phyloP scores from a whole-genome alignment of 2,329 filamentous ascomycete genomes.

The Sporothrix pallida region DNA sequence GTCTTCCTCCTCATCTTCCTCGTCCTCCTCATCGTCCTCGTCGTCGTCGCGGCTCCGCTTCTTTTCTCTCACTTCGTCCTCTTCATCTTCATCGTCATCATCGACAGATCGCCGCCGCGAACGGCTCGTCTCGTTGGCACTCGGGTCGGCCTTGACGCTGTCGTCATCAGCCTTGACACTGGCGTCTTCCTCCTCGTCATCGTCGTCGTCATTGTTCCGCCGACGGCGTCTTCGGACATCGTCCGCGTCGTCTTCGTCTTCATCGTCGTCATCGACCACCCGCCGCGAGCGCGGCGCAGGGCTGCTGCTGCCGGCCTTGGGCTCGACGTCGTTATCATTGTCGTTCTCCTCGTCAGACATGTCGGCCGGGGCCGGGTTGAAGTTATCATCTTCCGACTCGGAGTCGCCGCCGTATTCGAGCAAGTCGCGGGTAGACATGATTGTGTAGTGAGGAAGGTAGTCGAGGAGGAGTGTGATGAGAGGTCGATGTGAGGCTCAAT shows the following conservation, averaged over 20 bases:
- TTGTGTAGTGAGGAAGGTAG: neutral
- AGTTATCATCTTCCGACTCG: constrained; percentile 83
- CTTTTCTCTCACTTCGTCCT: constrained; percentile 35
- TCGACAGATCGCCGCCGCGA: constrained; percentile 42
- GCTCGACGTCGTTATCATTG: constrained; percentile 59
- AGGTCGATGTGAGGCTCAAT: neutral
- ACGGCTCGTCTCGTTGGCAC: constrained; percentile 41
- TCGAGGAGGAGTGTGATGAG: neutral
- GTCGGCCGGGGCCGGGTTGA: constrained; percentile 81
- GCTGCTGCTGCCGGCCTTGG: constrained; percentile 38
- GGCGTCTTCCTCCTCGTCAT: constrained; percentile 47
- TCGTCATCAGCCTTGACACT: constrained; percentile 48
- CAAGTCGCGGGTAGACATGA: constrained; percentile 34
- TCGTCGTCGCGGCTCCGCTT: constrained; percentile 41
- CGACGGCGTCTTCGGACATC: constrained; percentile 18
- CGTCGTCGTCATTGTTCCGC: constrained; percentile 42
- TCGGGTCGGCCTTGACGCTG: constrained; percentile 48
- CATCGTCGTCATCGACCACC: constrained; percentile 44
- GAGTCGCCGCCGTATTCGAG: constrained; percentile 53
- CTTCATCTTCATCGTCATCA: constrained; percentile 43
- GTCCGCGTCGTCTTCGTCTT: constrained; percentile 38
- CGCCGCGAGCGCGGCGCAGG: constrained; percentile 34
- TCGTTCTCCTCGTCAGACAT: constrained; percentile 77
- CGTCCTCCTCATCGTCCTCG: constrained; percentile 41
- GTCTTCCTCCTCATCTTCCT: constrained; percentile 41